Percentiles rank a stretch among this genome's conserved stretches.
Evolutionary conservation across 345 rosid species (phyloP).

Genomic region (Citrus australasica): DNA sequence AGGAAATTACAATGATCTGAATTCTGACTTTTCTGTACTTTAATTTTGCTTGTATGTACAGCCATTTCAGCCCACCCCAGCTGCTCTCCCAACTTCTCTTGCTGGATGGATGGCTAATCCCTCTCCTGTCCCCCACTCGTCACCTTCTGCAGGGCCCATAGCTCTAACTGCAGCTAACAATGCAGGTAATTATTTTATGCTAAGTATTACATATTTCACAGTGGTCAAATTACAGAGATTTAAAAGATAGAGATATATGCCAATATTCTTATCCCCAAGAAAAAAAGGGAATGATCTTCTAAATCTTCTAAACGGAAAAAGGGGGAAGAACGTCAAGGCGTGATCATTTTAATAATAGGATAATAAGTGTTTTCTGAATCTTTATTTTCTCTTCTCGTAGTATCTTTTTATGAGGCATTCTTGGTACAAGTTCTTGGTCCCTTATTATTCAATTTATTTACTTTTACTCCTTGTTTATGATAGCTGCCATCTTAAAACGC

Average conservation of each 20-base stretch:
- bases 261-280: neutral
- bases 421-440: neutral
- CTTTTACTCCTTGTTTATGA: constrained; percentile 8
- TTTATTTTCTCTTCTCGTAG: neutral
- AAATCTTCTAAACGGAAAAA: neutral
- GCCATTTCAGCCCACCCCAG: constrained; percentile 73
- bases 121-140: constrained; percentile 59
- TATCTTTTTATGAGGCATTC: neutral
- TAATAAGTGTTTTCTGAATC: neutral
- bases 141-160: constrained; percentile 70
- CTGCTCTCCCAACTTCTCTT: constrained; percentile 60
- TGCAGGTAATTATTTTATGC: constrained; percentile 39
- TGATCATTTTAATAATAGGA: neutral
- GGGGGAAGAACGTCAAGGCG: neutral
- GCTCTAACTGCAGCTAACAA: constrained; percentile 57
- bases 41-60: constrained; percentile 28
- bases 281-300: neutral
- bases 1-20: neutral
- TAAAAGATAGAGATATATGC: neutral
- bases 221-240: neutral
- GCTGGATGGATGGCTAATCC: constrained; percentile 88
- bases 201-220: neutral
- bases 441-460: neutral
- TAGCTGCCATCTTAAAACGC: constrained; percentile 60
- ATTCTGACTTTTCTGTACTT: constrained; percentile 7